These are phyloP conservation scores for Aspergillus pseudoviridinutans DNA, from an alignment of 2,329 filamentous ascomycete species.

Conservation along the genomic window DNA sequence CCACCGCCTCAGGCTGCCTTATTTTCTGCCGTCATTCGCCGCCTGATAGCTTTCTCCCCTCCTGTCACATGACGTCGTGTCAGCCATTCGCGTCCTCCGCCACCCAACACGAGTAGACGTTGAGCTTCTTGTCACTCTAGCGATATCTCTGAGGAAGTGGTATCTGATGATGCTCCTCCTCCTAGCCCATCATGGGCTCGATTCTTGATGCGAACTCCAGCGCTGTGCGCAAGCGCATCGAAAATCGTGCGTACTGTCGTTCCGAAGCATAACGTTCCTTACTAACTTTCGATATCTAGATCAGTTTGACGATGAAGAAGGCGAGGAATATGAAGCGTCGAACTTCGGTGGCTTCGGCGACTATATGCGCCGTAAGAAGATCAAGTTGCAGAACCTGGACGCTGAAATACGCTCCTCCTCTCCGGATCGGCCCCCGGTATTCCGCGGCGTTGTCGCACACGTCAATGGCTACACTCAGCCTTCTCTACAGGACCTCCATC, in stretches of 20 bases:
- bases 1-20: not conserved
- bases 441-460: conserved; percentile 84
- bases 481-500: conserved; percentile 82
- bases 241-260: conserved; percentile 45
- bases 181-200: conserved; percentile 54
- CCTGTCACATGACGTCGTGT: conserved; percentile 12
- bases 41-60: not conserved
- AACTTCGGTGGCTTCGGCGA: conserved; percentile 85
- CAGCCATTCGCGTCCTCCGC: conserved; percentile 3
- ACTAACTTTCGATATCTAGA: conserved; percentile 41
- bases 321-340: conserved; percentile 86
- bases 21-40: conserved; percentile 3
- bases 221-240: conserved; percentile 60
- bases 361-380: conserved; percentile 93
- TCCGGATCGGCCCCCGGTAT: conserved; percentile 72
- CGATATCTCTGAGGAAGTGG: not conserved
- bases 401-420: conserved; percentile 69
- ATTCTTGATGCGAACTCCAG: conserved; percentile 57
- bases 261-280: conserved; percentile 3
- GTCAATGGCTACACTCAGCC: conserved; percentile 97
- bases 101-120: not conserved
- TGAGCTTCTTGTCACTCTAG: not conserved
- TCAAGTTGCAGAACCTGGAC: conserved; percentile 95
- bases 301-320: conserved; percentile 72
- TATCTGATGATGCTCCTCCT: conserved; percentile 16